These are phyloP conservation scores for Dissophora ornata DNA, from an alignment of 192 early-diverging fungal genomes.

Conservation along the genomic window DNA sequence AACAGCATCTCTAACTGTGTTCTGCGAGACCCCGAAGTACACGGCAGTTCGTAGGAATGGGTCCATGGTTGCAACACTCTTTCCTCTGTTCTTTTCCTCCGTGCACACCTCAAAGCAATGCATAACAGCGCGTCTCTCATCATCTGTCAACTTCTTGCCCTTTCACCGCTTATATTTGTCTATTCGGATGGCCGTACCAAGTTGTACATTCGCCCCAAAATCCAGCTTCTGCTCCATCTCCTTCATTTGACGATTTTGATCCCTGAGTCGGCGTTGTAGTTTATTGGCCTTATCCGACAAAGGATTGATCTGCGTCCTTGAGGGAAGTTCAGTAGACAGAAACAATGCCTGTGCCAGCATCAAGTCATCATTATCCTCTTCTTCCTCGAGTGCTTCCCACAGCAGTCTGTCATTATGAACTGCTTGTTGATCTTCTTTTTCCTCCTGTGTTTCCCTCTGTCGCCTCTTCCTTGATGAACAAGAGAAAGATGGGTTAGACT, in stretches of 20 bases:
- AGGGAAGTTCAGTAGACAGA: background rate
- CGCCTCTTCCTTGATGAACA: background rate
- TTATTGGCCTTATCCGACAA: too few species aligned
- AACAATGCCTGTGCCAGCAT: background rate
- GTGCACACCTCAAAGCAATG: slow-evolving; percentile 11
- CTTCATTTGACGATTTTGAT: background rate
- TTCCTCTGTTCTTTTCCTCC: background rate
- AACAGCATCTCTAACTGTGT: slow-evolving; percentile 6
- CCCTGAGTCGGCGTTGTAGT: background rate
- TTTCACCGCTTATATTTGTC: slow-evolving; percentile 1
- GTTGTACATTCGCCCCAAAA: too few species aligned
- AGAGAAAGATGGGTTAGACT: too few species aligned
- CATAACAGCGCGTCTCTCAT: slow-evolving; percentile 12
- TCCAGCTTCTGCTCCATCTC: background rate
- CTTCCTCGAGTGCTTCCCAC: background rate
- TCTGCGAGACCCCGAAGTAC: slow-evolving; percentile 18
- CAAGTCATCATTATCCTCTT: background rate
- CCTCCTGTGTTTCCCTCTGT: slow-evolving; percentile 1
- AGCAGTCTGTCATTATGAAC: background rate
- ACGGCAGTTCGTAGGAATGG: slow-evolving; percentile 10
- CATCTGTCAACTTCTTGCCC: slow-evolving; percentile 13
- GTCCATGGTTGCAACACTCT: background rate
- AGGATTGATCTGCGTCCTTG: too few species aligned
- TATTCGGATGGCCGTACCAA: background rate
- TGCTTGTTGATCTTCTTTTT: background rate